Evolutionary conservation across 1,284 basidiomycete species (phyloP), one percentile per base, ranked within the genome.

Genomic region (Bjerkandera adusta): DNA sequence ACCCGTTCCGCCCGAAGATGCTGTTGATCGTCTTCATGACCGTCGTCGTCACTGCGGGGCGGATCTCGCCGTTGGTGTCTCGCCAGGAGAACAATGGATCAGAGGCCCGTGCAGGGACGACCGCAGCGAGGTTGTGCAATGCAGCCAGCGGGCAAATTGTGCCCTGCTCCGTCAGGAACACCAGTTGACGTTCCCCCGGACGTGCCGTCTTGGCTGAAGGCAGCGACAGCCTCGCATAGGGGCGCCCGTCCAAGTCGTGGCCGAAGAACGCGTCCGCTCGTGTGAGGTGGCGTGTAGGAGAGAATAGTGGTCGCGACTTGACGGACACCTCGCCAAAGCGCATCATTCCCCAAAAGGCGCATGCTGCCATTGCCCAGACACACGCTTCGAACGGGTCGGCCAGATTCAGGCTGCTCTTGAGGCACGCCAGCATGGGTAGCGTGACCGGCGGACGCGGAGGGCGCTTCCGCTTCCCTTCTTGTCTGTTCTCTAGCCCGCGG

Each of bases 291-390:
- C 51, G 54, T 0, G 4, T 3, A 0, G 33, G 30, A 35, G 57
- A 30, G 45, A 65, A 69, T 4, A 25, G 47, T 0, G 32, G 13
- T 1, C 59, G 41, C 0, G 59, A 46, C 0, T 41, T 36, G 0
- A 68, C 65, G 0, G 67, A 57, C 0, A 63, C 61, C 48, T 70
- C 67, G 0, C 67, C 65, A 43, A 70, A 68, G 0, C 62, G 50
- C 63, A 69, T 65, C 45, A 69, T 54, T 0, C 68, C 66, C 57
- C 60, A 70, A 50, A 70, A 70, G 12, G 67, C 58, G 40, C 64
- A 69, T 1, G 49, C 38, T 1, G 58, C 57, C 29, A 64, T 58
- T 0, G 66, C 66, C 68, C 67, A 70, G 0, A 69, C 45, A 22
- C 65, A 68, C 0, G 68, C 64, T 29, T 70, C 62, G 40, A 69